Evolutionary conservation across 1,139 yeast species (phyloP), one percentile per base, ranked within the genome.

Genomic region (Lodderomyces metapsilosis): DNA sequence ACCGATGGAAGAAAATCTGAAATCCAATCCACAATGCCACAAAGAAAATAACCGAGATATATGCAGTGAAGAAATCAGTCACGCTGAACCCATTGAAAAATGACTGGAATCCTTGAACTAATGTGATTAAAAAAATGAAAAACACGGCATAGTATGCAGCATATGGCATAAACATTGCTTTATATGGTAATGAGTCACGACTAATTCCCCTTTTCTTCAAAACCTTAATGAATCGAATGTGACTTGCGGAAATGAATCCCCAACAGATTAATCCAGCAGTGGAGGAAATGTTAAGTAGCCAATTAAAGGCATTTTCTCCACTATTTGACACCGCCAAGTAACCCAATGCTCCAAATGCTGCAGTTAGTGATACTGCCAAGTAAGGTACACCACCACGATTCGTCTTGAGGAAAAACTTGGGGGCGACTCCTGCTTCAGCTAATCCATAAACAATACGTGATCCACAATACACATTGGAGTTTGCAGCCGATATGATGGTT

Each of bases 251-350:
- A 46, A 84, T 84, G 62, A 80, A 76, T 42, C 82, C 76, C 92
- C 92, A 84, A 7, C 87, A 76, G 50, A 84, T 80, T 52, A 84
- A 71, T 39, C 91, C 91, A 5, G 89, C 82, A 37, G 84, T 84
- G 18, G 88, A 86, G 27, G 88, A 77, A 51, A 91, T 82, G 63
- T 87, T 88, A 52, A 88, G 76, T 49, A 91, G 76, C 91, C 96
- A 91, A 52, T 75, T 66, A 68, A 89, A 91, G 8, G 89, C 97
- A 12, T 75, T 69, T 24, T 70, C 67, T 40, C 95, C 94, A 42
- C 69, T 62, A 15, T 74, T 62, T 25, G 84, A 75, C 45, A 80
- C 71, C 32, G 83, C 87, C 71, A 91, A 72, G 60, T 80, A 84
- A 1, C 89, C 89, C 48, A 79, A 67, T 25, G 78, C 65, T 38